Conservation (phyloP, 257 asterid species). For the Rehmannia glutinosa region DNA sequence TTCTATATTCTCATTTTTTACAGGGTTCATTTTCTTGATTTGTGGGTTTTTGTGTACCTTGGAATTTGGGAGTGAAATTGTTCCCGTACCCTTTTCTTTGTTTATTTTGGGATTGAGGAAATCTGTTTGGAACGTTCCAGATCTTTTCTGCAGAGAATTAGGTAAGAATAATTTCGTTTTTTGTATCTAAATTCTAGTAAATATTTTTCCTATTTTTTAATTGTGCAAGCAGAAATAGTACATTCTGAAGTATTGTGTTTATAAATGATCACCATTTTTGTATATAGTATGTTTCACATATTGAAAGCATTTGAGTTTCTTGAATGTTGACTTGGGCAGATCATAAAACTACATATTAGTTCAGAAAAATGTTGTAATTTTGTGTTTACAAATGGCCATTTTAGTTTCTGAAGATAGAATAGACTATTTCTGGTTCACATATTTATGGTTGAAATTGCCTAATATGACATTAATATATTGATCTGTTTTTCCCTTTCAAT, state of each 20-base stretch:
- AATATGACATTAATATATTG: too few relatives aligned
- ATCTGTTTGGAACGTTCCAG: background rate
- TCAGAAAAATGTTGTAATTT: too few relatives aligned
- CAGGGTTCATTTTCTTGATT: slow-evolving; percentile 7
- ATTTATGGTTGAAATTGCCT: too few relatives aligned
- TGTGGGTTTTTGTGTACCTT: background rate
- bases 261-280: background rate
- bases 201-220: background rate
- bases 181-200: background rate
- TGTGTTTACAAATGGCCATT: too few relatives aligned
- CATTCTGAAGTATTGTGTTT: too few relatives aligned
- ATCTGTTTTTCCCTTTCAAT: background rate
- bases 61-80: background rate
- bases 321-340: background rate
- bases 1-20: too few relatives aligned
- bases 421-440: background rate
- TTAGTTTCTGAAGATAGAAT: background rate
- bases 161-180: slow-evolving; percentile 20
- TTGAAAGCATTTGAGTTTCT: slow-evolving; percentile 1
- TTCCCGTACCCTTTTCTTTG: background rate
- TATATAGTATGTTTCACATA: background rate
- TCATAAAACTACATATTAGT: too few relatives aligned
- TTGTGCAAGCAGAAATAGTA: background rate
- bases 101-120: background rate
- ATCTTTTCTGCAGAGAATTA: slow-evolving; percentile 10